A percentile compares a stretch with the other conserved stretches of the same genome.
phyloP scores from a whole-genome alignment of 805 yeast species.

The Candida gorgasii region DNA sequence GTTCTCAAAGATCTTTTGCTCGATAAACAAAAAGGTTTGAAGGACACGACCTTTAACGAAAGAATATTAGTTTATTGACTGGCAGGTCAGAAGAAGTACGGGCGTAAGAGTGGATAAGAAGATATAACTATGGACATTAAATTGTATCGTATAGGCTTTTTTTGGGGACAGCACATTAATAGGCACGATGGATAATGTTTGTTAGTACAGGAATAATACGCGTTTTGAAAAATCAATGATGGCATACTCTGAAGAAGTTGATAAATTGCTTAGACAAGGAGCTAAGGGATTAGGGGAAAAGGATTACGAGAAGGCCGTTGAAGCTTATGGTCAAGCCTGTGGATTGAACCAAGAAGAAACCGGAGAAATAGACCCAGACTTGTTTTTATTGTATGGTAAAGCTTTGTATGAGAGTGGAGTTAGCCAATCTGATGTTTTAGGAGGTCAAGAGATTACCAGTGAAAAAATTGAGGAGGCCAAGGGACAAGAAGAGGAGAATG shows the following conservation, averaged over 20 bases:
- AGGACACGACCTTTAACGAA: conserved; percentile 1
- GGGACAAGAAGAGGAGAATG: conserved; percentile 22
- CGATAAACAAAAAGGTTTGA: conserved; percentile 4
- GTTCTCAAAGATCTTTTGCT: conserved; percentile 3
- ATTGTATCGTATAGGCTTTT: neutral
- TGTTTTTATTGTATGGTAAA: conserved; percentile 74
- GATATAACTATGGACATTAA: too few species aligned
- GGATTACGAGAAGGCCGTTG: conserved; percentile 68
- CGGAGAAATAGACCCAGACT: conserved; percentile 69
- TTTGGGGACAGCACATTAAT: neutral
- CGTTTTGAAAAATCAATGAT: conserved; percentile 13
- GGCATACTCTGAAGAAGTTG: conserved; percentile 43
- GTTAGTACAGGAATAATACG: conserved; percentile 2
- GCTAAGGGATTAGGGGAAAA: conserved; percentile 63
- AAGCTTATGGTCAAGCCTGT: conserved; percentile 73
- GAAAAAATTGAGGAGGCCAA: conserved; percentile 21
- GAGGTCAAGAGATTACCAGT: conserved; percentile 36
- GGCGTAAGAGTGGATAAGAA: too few species aligned
- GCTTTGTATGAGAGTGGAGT: conserved; percentile 79
- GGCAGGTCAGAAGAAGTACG: too few species aligned
- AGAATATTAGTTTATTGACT: neutral
- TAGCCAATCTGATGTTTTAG: conserved; percentile 71
- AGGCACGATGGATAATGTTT: too few species aligned
- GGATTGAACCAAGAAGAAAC: conserved; percentile 48
- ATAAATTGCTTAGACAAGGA: conserved; percentile 57